These are phyloP conservation scores for Paramyrothecium sp. DNA, from an alignment of 2,329 filamentous ascomycete species.

Conservation along the genomic window DNA sequence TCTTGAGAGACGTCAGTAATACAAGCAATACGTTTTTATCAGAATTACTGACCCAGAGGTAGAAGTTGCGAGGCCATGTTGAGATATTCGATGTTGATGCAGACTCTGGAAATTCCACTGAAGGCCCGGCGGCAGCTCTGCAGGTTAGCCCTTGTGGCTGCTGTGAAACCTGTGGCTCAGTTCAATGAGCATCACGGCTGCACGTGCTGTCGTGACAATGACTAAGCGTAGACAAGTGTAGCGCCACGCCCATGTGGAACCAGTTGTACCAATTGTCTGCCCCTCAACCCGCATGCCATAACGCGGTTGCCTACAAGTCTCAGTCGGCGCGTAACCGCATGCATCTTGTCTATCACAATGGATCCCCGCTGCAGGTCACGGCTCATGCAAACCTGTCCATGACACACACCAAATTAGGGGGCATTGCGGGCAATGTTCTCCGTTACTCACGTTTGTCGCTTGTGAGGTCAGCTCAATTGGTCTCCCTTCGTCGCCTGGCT, in stretches of 20 bases:
- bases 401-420: slow-evolving; percentile 13
- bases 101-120: not conserved
- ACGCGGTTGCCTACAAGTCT: not conserved
- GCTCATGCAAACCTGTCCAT: slow-evolving; percentile 10
- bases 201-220: slow-evolving; percentile 33
- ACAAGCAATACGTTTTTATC: not conserved
- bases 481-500: not conserved
- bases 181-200: slow-evolving; percentile 14
- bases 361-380: not conserved
- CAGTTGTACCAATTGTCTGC: slow-evolving; percentile 6
- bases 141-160: not conserved
- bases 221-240: slow-evolving; percentile 26
- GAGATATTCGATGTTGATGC: not conserved
- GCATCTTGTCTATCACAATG: not conserved
- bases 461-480: not conserved
- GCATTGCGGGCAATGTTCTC: slow-evolving; percentile 23
- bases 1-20: slow-evolving; percentile 52
- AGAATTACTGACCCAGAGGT: slow-evolving; percentile 56
- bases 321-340: not conserved
- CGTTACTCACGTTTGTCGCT: too few relatives aligned
- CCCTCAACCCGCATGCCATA: not conserved
- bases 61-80: slow-evolving; percentile 72
- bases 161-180: not conserved
- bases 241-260: slow-evolving; percentile 2
- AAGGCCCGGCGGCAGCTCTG: not conserved